Conservation (phyloP, 83 land plant genomes). For the Isoetes engelmannii region DNA sequence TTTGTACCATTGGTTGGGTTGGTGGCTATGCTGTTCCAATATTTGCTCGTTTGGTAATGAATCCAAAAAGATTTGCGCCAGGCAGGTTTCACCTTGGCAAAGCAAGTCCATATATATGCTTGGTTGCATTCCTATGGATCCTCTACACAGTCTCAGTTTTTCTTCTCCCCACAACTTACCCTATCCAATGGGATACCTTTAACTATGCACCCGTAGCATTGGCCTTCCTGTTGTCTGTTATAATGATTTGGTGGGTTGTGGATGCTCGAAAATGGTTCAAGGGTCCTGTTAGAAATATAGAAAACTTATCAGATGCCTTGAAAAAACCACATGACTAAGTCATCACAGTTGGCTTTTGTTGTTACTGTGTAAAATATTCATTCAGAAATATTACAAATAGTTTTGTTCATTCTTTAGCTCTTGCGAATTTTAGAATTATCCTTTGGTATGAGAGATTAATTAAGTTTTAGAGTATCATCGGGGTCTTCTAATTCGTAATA, state of each 20-base stretch:
- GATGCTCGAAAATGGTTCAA: conserved; percentile 89
- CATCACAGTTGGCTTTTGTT: no score
- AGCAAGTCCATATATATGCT: conserved; percentile 59
- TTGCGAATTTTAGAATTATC: no score
- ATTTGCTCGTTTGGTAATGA: conserved; percentile 74
- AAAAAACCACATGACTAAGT: no score
- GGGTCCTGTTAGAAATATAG: conserved; percentile 77
- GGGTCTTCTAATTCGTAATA: no score
- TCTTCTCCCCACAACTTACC: conserved; percentile 68
- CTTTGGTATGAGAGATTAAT: no score
- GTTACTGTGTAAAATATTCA: no score
- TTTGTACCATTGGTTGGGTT: conserved; percentile 87
- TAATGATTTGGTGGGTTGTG: conserved; percentile 73
- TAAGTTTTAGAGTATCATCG: no score
- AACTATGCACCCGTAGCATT: conserved; percentile 78
- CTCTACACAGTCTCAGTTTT: conserved; percentile 75
- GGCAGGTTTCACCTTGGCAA: conserved; percentile 71
- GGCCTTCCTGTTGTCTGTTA: conserved; percentile 39
- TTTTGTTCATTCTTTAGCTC: no score
- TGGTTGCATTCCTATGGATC: conserved; percentile 80
- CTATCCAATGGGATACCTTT: conserved; percentile 49
- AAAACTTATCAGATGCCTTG: background rate
- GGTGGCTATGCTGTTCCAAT: conserved; percentile 94
- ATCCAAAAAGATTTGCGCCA: conserved; percentile 45
- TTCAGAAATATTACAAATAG: no score